Conservation (phyloP, 345 rosid genomes). For the Raphanus sativus region DNA sequence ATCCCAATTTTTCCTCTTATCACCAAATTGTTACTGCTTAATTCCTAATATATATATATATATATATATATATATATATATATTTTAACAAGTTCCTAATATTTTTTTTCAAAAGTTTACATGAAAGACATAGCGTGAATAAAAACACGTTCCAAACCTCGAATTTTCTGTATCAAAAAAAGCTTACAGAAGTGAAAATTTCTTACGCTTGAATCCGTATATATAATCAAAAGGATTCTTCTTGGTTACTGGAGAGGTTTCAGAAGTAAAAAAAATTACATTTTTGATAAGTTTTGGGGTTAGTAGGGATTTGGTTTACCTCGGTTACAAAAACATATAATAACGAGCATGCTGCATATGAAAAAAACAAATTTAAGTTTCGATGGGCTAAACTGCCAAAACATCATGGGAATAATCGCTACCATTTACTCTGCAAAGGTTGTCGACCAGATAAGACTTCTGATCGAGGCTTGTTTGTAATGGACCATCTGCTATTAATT, state of each 20-base stretch:
- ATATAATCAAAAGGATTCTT: neutral
- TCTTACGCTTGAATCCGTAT: neutral
- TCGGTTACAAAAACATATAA: neutral
- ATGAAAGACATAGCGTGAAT: neutral
- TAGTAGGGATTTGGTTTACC: neutral
- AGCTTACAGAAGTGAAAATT: neutral
- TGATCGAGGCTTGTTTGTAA: neutral
- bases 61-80: too few relatives aligned
- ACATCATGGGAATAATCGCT: neutral
- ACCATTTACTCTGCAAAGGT: constrained; percentile 3
- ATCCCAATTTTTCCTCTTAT: too few relatives aligned
- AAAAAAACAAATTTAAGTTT: neutral
- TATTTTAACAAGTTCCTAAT: too few relatives aligned
- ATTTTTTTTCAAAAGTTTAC: too few relatives aligned
- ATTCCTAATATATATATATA: too few relatives aligned
- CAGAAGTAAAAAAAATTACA: neutral
- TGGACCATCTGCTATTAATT: neutral
- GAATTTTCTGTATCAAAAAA: neutral
- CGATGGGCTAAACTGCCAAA: neutral
- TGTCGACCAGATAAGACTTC: constrained; percentile 3
- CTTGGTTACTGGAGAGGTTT: neutral
- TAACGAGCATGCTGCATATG: neutral
- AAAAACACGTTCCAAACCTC: too few relatives aligned
- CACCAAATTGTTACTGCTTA: too few relatives aligned
- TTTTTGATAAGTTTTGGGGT: neutral